Conservation (phyloP, 257 asterid genomes). For the Nicotiana tomentosiformis region DNA sequence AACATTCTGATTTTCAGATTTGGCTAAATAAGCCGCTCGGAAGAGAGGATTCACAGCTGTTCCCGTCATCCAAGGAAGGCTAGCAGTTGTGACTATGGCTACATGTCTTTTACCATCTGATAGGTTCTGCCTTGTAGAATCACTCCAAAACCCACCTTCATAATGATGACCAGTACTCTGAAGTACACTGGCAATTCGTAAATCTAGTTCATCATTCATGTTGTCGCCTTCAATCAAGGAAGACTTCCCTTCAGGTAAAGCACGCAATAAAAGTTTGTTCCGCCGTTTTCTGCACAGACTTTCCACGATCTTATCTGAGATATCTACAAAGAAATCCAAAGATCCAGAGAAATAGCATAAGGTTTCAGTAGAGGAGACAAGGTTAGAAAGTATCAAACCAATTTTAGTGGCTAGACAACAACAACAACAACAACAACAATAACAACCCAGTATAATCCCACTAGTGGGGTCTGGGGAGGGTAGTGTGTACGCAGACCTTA, state of each 20-base stretch:
- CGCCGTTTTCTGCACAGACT: conserved; percentile 72
- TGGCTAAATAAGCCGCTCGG: conserved; percentile 95
- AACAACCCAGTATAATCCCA: too few species aligned
- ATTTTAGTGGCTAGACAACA: neutral
- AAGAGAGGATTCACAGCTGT: conserved; percentile 97
- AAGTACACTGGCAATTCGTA: conserved; percentile 86
- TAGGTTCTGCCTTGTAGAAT: conserved; percentile 41
- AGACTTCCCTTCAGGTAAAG: conserved; percentile 64
- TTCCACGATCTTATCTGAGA: conserved; percentile 92
- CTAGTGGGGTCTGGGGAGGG: too few species aligned
- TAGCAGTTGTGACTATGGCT: conserved; percentile 96
- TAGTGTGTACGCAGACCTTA: too few species aligned
- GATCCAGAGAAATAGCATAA: neutral
- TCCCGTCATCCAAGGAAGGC: conserved; percentile 99
- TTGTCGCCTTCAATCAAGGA: conserved; percentile 55
- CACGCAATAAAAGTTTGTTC: conserved; percentile 44
- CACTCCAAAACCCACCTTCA: conserved; percentile 90
- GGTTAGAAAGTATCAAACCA: neutral
- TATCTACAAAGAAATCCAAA: conserved; percentile 39
- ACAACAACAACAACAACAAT: too few species aligned
- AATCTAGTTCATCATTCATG: conserved; percentile 66
- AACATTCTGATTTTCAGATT: conserved; percentile 75
- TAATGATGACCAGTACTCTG: conserved; percentile 89
- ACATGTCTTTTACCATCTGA: conserved; percentile 79
- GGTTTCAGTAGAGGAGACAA: neutral